phyloP scores from a whole-genome alignment of 805 yeast genomes.

The Saccharomycopsis lassenensis region DNA sequence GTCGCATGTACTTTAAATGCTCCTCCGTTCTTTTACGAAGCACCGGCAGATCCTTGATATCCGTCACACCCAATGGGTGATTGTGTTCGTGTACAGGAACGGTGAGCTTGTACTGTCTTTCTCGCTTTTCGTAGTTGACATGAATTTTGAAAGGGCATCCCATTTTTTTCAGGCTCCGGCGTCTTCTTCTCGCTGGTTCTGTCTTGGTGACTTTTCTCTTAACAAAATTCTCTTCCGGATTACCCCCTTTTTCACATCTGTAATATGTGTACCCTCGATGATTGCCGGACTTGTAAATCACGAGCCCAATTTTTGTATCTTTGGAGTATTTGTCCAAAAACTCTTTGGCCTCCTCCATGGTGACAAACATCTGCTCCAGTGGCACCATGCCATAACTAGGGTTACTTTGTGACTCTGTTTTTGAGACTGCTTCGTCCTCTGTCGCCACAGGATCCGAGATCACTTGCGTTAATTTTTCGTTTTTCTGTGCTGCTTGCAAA shows the following conservation, averaged over 20 bases:
- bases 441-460: background rate
- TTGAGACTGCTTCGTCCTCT: too few species aligned
- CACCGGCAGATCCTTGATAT: slow-evolving; percentile 16
- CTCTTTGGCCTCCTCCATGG: slow-evolving; percentile 17
- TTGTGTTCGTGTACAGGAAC: slow-evolving; percentile 16
- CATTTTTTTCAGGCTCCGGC: slow-evolving; percentile 12
- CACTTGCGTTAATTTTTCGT: background rate
- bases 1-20: slow-evolving; percentile 12
- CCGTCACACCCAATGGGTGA: slow-evolving; percentile 7
- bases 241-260: slow-evolving; percentile 18
- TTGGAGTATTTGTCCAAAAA: slow-evolving; percentile 16
- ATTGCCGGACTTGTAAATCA: slow-evolving; percentile 18
- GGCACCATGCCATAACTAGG: slow-evolving; percentile 8
- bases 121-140: slow-evolving; percentile 14
- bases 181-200: slow-evolving; percentile 8
- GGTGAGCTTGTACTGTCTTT: slow-evolving; percentile 6
- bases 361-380: slow-evolving; percentile 12
- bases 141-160: slow-evolving; percentile 17
- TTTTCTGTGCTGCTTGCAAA: background rate
- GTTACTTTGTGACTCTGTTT: background rate
- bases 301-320: slow-evolving; percentile 12
- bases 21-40: slow-evolving; percentile 16
- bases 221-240: slow-evolving; percentile 14
- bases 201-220: slow-evolving; percentile 10
- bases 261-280: slow-evolving; percentile 18